These are phyloP conservation scores for Paramecium sonneborni DNA, from an alignment of 73 alveolate genomes.

Conservation along the genomic window DNA sequence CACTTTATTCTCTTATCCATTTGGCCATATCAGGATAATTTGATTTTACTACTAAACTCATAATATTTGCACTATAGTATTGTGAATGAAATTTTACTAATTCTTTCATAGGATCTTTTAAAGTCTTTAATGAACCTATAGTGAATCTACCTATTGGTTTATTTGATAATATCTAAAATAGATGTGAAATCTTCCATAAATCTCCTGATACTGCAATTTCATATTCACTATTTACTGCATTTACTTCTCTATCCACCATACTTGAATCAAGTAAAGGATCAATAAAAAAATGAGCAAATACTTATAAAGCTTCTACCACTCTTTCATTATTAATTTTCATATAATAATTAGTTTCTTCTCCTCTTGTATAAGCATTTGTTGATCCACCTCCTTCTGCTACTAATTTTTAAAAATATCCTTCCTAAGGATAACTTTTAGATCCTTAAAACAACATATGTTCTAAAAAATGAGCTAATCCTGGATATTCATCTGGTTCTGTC, in stretches of 20 bases:
- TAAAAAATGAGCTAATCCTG: constrained; percentile 78
- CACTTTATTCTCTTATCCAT: constrained; percentile 23
- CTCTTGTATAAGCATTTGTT: constrained; percentile 59
- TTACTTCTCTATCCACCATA: constrained; percentile 57
- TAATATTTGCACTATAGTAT: constrained; percentile 16
- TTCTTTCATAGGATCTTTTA: constrained; percentile 16
- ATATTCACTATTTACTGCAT: constrained; percentile 59
- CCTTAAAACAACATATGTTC: constrained; percentile 75
- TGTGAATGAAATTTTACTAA: neutral
- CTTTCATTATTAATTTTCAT: constrained; percentile 51
- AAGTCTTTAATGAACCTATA: neutral
- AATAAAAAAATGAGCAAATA: constrained; percentile 59
- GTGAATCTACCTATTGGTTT: constrained; percentile 46
- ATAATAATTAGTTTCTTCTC: constrained; percentile 63
- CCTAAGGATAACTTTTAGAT: constrained; percentile 59
- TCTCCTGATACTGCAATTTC: constrained; percentile 51
- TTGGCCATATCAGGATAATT: constrained; percentile 6
- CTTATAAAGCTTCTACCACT: constrained; percentile 49
- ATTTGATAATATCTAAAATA: neutral
- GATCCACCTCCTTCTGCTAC: constrained; percentile 62
- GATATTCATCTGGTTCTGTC: constrained; percentile 72
- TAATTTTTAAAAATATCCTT: constrained; percentile 44
- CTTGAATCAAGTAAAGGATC: constrained; percentile 60
- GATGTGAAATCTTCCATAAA: neutral
- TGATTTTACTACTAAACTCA: constrained; percentile 45